A percentile compares a stretch with the other conserved stretches of the same genome.
phyloP scores from a whole-genome alignment of 768 basidiomycete genomes.

The Sutorius australiensis region DNA sequence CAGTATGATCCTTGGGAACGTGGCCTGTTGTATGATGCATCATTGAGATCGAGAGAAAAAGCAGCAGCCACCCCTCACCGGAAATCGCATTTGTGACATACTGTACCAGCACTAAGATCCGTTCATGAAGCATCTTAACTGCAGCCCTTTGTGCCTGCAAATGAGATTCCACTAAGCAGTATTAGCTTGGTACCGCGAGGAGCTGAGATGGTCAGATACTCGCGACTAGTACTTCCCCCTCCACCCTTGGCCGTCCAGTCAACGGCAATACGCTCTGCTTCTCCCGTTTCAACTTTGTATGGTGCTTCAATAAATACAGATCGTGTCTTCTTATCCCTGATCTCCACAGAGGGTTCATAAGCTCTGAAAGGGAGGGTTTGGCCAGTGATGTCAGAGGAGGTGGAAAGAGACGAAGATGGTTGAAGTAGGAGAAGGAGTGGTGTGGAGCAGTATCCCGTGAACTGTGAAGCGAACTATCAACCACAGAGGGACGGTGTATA shows the following conservation, averaged over 20 bases:
- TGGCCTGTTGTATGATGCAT: conserved; percentile 44
- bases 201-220: conserved; percentile 29
- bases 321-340: conserved; percentile 71
- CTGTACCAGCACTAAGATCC: conserved; percentile 80
- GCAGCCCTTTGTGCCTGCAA: conserved; percentile 91
- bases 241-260: conserved; percentile 91
- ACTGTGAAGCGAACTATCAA: conserved; percentile 42
- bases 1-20: conserved; percentile 72
- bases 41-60: not conserved
- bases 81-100: conserved; percentile 77
- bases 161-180: conserved; percentile 75
- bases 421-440: conserved; percentile 82
- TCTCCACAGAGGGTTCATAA: conserved; percentile 90
- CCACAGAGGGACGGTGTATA: not conserved
- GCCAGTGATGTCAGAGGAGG: conserved; percentile 50
- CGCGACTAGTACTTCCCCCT: conserved; percentile 75
- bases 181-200: not conserved
- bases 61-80: conserved; percentile 42
- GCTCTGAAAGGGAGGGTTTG: conserved; percentile 86
- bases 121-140: conserved; percentile 93
- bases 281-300: conserved; percentile 92
- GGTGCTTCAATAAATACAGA: conserved; percentile 81
- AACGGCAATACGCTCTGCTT: conserved; percentile 97
- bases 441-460: conserved; percentile 80
- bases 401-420: conserved; percentile 45